A percentile compares a stretch with the other conserved stretches of the same genome.
phyloP scores from a whole-genome alignment of 73 alveolate genomes.

The Blepharisma japonicum region DNA sequence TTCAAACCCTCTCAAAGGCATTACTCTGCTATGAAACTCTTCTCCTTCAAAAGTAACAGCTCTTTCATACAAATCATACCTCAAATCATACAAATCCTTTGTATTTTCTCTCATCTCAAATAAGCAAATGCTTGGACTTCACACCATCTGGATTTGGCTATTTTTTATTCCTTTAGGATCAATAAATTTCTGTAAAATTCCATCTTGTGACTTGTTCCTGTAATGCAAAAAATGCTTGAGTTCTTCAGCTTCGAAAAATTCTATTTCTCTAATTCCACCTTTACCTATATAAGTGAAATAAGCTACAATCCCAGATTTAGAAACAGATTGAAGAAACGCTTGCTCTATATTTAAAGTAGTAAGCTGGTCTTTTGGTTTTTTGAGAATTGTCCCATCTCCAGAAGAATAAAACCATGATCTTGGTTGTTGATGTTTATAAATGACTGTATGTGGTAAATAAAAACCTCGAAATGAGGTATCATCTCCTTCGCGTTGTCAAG shows the following conservation, averaged over 20 bases:
- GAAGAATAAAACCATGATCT: conserved; percentile 82
- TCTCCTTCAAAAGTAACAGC: conserved; percentile 82
- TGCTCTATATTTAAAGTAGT: conserved; percentile 59
- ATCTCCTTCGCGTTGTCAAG: conserved; percentile 74
- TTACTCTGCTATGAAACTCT: conserved; percentile 60
- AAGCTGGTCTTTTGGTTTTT: conserved; percentile 71
- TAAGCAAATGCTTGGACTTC: conserved; percentile 76
- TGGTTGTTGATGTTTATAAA: conserved; percentile 76
- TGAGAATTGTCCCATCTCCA: conserved; percentile 65
- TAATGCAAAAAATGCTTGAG: conserved; percentile 54
- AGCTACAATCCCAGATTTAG: conserved; percentile 55
- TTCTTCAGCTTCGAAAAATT: conserved; percentile 67
- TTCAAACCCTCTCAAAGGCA: conserved; percentile 64
- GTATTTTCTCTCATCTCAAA: conserved; percentile 67
- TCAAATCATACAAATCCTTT: conserved; percentile 52
- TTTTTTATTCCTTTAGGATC: conserved; percentile 72
- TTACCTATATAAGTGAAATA: conserved; percentile 42
- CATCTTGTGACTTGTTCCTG: conserved; percentile 72
- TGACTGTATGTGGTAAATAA: conserved; percentile 66
- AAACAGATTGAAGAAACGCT: conserved; percentile 51
- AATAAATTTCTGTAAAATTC: conserved; percentile 67
- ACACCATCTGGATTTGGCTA: conserved; percentile 67
- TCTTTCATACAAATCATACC: conserved; percentile 60
- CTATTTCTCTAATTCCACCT: conserved; percentile 56
- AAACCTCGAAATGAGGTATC: conserved; percentile 40